Conservation (phyloP, 106 monocot species). For the Hemerocallis citrina region DNA sequence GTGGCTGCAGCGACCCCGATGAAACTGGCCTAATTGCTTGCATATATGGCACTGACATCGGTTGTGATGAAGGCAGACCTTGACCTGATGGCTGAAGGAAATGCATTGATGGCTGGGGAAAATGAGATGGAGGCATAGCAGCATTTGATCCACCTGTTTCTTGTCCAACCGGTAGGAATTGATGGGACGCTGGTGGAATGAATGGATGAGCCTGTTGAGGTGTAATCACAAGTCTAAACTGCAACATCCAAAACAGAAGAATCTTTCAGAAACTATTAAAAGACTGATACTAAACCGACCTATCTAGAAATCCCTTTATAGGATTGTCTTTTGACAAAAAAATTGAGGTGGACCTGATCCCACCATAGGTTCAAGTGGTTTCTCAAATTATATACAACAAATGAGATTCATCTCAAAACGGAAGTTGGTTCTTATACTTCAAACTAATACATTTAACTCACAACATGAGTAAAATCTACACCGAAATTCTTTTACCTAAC, state of each 20-base stretch:
- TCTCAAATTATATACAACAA: conserved; percentile 4
- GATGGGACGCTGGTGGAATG: conserved; percentile 41
- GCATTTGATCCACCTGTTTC: conserved; percentile 28
- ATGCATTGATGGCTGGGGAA: conserved; percentile 33
- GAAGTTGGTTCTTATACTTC: not conserved
- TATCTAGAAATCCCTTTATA: not conserved
- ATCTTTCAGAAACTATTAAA: not conserved
- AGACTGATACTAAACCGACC: too few species aligned
- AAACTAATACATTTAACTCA: not conserved
- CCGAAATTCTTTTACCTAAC: not conserved
- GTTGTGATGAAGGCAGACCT: conserved; percentile 37
- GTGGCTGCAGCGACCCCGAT: conserved; percentile 40
- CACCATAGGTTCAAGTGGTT: conserved; percentile 41
- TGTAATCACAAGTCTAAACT: conserved; percentile 64
- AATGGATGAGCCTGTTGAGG: conserved; percentile 57
- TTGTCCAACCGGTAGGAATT: conserved; percentile 54
- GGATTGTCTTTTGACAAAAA: conserved; percentile 20
- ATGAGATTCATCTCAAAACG: not conserved
- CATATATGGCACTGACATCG: conserved; percentile 46
- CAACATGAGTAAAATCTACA: not conserved
- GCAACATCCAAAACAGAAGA: conserved; percentile 14
- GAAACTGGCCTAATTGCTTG: conserved; percentile 34
- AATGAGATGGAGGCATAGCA: conserved; percentile 44
- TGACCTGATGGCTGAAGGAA: conserved; percentile 40
- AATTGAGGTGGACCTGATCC: conserved; percentile 50